Evolutionary conservation across 2,329 filamentous ascomycete genomes (phyloP).

Genomic region (Simplicillium sp.): DNA sequence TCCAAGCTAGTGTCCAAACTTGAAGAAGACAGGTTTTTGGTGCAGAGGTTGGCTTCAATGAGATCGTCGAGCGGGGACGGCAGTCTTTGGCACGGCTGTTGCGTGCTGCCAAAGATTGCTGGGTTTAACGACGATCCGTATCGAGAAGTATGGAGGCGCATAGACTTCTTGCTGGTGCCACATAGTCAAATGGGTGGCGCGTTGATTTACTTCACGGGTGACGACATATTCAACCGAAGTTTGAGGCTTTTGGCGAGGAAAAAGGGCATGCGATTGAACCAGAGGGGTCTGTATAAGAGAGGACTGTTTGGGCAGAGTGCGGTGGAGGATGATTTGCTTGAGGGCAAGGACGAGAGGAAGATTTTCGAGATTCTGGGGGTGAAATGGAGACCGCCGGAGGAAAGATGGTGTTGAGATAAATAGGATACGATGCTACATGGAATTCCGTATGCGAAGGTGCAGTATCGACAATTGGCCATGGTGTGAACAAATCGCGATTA

Average conservation of each 20-base stretch:
- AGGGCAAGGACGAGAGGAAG: constrained; percentile 63
- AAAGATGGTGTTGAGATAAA: constrained; percentile 58
- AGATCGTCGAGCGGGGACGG: constrained; percentile 29
- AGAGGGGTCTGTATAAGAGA: constrained; percentile 65
- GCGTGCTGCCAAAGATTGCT: constrained; percentile 47
- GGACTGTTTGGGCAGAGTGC: constrained; percentile 48
- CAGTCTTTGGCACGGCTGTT: constrained; percentile 85
- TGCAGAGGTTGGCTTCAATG: constrained; percentile 52
- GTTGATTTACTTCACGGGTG: constrained; percentile 90
- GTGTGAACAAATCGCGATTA: too few relatives aligned
- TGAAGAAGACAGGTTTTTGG: constrained; percentile 54
- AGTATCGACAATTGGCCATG: too few relatives aligned
- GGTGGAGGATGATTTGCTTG: constrained; percentile 60
- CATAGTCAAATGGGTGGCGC: constrained; percentile 72
- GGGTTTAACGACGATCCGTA: constrained; percentile 22
- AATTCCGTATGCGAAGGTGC: background rate
- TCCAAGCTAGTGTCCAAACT: constrained; percentile 54
- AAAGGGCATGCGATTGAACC: constrained; percentile 78
- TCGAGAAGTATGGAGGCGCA: constrained; percentile 59
- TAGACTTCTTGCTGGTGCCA: constrained; percentile 80
- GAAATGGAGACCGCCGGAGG: constrained; percentile 70
- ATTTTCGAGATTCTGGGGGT: constrained; percentile 80
- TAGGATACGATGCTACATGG: background rate
- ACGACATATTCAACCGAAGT: constrained; percentile 89
- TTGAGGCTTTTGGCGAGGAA: constrained; percentile 70